A percentile compares a stretch with the other conserved stretches of the same genome.
phyloP scores from a whole-genome alignment of 371 early-diverging fungal genomes.

The Circinella minor region DNA sequence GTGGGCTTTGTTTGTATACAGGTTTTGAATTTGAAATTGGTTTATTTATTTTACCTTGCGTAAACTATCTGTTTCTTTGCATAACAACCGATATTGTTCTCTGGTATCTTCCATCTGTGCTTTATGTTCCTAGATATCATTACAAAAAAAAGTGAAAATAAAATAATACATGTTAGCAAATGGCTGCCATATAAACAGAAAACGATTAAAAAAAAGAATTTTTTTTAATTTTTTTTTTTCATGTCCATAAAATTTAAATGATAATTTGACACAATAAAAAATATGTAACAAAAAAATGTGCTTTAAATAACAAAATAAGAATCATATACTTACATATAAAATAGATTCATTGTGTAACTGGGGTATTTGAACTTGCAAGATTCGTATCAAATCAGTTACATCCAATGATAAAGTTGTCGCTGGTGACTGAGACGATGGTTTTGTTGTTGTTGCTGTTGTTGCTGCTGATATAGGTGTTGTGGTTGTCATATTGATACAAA shows the following conservation, averaged over 20 bases:
- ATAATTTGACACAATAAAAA: too few species aligned
- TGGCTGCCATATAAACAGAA: too few species aligned
- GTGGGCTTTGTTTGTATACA: not conserved
- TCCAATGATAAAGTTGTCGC: slow-evolving; percentile 12
- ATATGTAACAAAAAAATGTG: too few species aligned
- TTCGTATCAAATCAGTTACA: slow-evolving; percentile 20
- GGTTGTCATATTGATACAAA: slow-evolving; percentile 11
- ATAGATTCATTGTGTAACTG: slow-evolving; percentile 24
- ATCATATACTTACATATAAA: slow-evolving; percentile 26
- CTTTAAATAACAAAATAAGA: too few species aligned
- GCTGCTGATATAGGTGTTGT: slow-evolving; percentile 1
- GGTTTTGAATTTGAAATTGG: not conserved
- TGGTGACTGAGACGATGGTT: not conserved
- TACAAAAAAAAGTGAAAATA: not conserved
- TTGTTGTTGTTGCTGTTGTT: not conserved
- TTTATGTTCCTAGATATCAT: slow-evolving; percentile 19
- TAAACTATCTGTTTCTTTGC: slow-evolving; percentile 24
- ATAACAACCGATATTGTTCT: slow-evolving; percentile 26
- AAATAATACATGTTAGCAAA: not conserved
- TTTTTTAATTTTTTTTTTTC: too few species aligned
- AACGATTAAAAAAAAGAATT: not conserved
- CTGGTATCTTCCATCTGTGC: slow-evolving; percentile 29
- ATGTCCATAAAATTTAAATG: too few species aligned
- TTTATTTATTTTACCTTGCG: slow-evolving; percentile 23
- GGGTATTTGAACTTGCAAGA: slow-evolving; percentile 24